Evolutionary conservation across 2,329 filamentous ascomycete genomes (phyloP).

Genomic region (Trichocomaceae sp.): DNA sequence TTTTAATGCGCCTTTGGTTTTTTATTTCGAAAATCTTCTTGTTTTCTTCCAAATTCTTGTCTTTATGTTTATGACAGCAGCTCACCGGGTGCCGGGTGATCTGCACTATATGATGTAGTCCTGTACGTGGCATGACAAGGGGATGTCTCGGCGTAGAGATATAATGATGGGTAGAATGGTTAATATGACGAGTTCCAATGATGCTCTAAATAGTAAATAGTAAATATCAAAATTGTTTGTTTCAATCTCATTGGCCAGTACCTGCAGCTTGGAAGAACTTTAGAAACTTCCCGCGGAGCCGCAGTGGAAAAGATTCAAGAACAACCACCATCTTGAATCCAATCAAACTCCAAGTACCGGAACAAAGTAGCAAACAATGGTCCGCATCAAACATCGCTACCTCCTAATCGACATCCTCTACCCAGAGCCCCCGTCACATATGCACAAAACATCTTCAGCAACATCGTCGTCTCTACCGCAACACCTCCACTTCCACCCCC

Average conservation of each 20-base stretch:
- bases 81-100: constrained; percentile 1
- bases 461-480: constrained; percentile 42
- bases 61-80: background rate
- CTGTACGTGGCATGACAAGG: constrained; percentile 10
- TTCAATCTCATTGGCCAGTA: background rate
- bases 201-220: background rate
- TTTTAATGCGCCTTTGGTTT: constrained; percentile 9
- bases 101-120: constrained; percentile 8
- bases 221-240: background rate
- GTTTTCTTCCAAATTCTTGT: background rate
- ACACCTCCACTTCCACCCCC: constrained; percentile 68
- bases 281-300: no score
- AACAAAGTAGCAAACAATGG: constrained; percentile 48
- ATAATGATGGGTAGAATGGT: constrained; percentile 14
- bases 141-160: constrained; percentile 13
- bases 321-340: no score
- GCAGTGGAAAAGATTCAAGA: no score
- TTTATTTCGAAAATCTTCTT: background rate
- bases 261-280: no score
- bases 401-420: constrained; percentile 92
- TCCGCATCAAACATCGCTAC: constrained; percentile 93
- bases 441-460: constrained; percentile 10
- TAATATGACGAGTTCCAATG: background rate
- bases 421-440: constrained; percentile 45
- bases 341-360: no score